Evolutionary conservation across 148 eudicot species (phyloP), one percentile per base, ranked within the genome.

Genomic region (Rhododendron henanense): DNA sequence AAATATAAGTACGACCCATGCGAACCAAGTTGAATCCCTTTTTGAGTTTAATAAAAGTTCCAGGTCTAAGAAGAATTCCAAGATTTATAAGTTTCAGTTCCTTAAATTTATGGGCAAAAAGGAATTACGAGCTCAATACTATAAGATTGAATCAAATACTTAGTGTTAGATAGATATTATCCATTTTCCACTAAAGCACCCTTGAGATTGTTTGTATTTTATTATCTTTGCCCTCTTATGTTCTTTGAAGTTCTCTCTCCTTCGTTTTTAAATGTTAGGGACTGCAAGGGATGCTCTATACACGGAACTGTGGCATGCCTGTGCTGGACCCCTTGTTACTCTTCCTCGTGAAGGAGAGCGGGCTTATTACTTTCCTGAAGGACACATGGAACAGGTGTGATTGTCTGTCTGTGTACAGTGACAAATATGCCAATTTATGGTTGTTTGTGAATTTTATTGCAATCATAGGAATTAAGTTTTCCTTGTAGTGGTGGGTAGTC

Each of bases 381-480:
- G 99, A 61, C 99, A 96, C 87, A 95, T 95, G 97, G 99, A 96
- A 87, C 99, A 96, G 96, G 99, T 96, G 88, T 75, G 57, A 85
- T 83, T 28, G 48, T 51, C n/a, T 57, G 65, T 81, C 35, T 81
- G 15, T 86, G n/a, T 85, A 21, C 19, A n/a, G 25, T 69, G 14
- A 69, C 6, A 28, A 67, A 69, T 69, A 69, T 69, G 13, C 75
- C 75, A 69, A 28, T 69, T 23, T 28, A 28, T 69, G 39, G 19
- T 71, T 31, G 19, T 71, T 71, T 14, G 76, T 71, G 76, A 13
- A 71, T 14, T 69, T 31, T 31, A 13, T 31, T 71, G 6, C 76
- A 1, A 14, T 13, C 37, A 13, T 71, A 71, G 37, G 76, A 31
- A 71, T 31, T 71, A 31, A 71, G 9, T 3, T 71, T 2, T 67